These are phyloP conservation scores for Pouteria glomerata DNA, from an alignment of 148 eudicot genomes.

Conservation along the genomic window DNA sequence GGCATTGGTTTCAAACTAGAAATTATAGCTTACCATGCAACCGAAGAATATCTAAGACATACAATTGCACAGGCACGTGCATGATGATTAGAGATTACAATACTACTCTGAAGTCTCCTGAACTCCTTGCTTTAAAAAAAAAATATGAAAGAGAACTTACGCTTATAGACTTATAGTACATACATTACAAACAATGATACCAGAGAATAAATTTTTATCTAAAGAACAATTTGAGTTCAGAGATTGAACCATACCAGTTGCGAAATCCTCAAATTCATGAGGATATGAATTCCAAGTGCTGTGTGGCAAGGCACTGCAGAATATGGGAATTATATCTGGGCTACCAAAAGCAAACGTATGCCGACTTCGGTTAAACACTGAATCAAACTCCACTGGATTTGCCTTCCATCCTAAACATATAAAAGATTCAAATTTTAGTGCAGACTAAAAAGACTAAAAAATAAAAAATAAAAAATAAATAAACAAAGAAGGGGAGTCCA, in stretches of 20 bases:
- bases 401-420: constrained; percentile 84
- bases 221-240: constrained; percentile 6
- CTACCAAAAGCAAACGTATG: constrained; percentile 90
- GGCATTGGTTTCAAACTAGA: no score
- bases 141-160: background rate
- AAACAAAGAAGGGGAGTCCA: constrained; percentile 6
- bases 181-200: background rate
- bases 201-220: background rate
- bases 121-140: background rate
- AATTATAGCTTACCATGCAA: background rate
- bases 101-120: background rate
- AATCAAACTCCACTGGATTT: constrained; percentile 98
- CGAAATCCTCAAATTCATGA: constrained; percentile 93
- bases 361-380: constrained; percentile 81
- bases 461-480: background rate
- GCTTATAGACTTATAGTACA: background rate
- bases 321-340: constrained; percentile 94
- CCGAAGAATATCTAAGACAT: background rate
- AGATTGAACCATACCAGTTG: constrained; percentile 58
- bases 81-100: no score
- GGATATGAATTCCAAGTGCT: constrained; percentile 93
- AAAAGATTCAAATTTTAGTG: background rate
- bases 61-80: background rate
- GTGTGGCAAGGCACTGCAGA: constrained; percentile 80
- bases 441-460: background rate